A percentile compares a stretch with the other conserved stretches of the same genome.
phyloP scores from a whole-genome alignment of 768 basidiomycete species.

The Pleurotus tuoliensis region DNA sequence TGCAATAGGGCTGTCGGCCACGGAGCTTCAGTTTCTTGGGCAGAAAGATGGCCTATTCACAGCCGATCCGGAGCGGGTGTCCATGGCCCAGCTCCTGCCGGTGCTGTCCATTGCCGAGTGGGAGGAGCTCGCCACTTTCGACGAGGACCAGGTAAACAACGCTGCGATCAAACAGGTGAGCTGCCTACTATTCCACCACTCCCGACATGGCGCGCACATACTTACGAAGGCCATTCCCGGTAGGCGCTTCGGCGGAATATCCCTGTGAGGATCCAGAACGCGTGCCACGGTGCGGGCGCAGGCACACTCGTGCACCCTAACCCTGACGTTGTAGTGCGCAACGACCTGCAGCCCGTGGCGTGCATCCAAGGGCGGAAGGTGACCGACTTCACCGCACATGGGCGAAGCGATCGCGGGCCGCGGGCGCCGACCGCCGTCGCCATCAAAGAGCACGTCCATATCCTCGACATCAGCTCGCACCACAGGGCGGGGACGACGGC shows the following conservation, averaged over 20 bases:
- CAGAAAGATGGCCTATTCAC: constrained; percentile 99
- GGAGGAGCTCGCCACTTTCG: constrained; percentile 90
- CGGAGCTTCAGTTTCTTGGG: constrained; percentile 98
- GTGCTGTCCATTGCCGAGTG: constrained; percentile 97
- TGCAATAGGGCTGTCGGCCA: constrained; percentile 82
- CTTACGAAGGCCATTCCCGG: neutral
- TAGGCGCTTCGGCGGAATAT: constrained; percentile 85
- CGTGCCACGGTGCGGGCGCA: constrained; percentile 81
- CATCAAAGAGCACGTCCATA: constrained; percentile 90
- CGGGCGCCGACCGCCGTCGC: constrained; percentile 90
- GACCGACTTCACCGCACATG: constrained; percentile 11
- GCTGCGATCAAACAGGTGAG: constrained; percentile 93
- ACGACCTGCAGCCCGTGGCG: constrained; percentile 16
- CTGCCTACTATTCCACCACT: neutral
- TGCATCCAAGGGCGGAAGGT: neutral
- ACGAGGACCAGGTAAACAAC: constrained; percentile 97
- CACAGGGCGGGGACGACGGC: constrained; percentile 94
- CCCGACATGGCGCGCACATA: neutral
- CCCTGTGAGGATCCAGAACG: constrained; percentile 97
- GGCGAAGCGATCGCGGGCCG: constrained; percentile 10
- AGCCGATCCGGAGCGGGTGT: constrained; percentile 94
- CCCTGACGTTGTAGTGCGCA: constrained; percentile 45
- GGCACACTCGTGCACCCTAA: constrained; percentile 92
- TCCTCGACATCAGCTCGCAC: constrained; percentile 94
- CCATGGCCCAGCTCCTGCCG: constrained; percentile 86